A percentile compares a stretch with the other conserved stretches of the same genome.
These are phyloP conservation scores for Cadophora gregata DNA, from an alignment of 2,329 filamentous ascomycete genomes.

Conservation along the genomic window DNA sequence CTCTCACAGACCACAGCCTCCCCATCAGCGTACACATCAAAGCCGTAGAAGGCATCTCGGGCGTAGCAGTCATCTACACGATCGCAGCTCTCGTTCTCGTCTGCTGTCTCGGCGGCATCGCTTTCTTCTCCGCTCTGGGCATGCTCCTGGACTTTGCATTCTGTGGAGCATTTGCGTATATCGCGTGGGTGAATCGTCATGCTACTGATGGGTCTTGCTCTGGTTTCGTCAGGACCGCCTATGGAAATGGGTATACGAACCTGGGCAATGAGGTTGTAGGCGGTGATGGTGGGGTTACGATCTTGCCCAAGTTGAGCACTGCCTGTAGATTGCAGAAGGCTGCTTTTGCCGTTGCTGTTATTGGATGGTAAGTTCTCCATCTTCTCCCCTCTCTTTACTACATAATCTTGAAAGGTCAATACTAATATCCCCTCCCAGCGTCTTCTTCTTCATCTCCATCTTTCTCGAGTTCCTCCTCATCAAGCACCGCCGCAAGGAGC, in stretches of 20 bases:
- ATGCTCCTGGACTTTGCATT: constrained; percentile 81
- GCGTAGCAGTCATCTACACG: constrained; percentile 76
- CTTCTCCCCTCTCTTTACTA: background rate
- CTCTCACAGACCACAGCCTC: constrained; percentile 68
- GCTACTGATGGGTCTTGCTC: constrained; percentile 69
- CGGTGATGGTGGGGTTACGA: constrained; percentile 51
- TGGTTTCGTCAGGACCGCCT: constrained; percentile 67
- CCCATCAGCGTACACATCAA: constrained; percentile 68
- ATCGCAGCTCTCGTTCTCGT: constrained; percentile 75
- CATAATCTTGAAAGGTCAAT: background rate
- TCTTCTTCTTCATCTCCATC: constrained; percentile 79
- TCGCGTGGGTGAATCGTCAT: constrained; percentile 75
- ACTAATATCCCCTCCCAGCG: constrained; percentile 48
- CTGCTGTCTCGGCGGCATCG: constrained; percentile 78
- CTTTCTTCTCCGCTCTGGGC: constrained; percentile 73
- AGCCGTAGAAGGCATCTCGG: constrained; percentile 80
- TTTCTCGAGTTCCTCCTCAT: constrained; percentile 71
- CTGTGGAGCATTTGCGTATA: constrained; percentile 77
- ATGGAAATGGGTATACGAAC: constrained; percentile 67
- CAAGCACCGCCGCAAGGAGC: constrained; percentile 76
- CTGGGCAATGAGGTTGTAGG: constrained; percentile 55
- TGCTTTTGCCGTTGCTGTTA: constrained; percentile 77
- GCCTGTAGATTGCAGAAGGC: constrained; percentile 81
- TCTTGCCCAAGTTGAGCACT: constrained; percentile 53
- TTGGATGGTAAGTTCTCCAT: constrained; percentile 67